These are phyloP conservation scores for Rhytidiadelphus loreus DNA, from an alignment of 225 moss, liverwort and hornwort species.

Conservation along the genomic window DNA sequence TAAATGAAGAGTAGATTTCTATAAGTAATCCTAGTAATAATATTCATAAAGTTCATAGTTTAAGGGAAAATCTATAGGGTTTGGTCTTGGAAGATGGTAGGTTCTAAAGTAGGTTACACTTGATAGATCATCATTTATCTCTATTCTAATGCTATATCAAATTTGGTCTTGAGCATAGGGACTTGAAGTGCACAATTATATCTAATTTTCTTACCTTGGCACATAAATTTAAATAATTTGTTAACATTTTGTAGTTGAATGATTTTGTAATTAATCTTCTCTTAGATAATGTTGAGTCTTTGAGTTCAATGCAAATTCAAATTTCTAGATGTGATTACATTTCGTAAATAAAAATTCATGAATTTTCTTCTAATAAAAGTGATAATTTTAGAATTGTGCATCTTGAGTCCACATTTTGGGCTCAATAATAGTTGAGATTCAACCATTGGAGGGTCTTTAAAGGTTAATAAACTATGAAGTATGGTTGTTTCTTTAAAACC, in stretches of 20 bases:
- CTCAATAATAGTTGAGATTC: neutral
- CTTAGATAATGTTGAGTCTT: neutral
- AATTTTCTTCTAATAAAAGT: neutral
- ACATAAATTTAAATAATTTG: neutral
- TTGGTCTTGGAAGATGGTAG: neutral
- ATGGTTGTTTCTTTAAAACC: neutral
- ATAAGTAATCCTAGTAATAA: fast-evolving
- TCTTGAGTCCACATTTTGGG: neutral
- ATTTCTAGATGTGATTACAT: neutral
- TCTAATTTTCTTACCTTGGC: neutral
- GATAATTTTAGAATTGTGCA: neutral
- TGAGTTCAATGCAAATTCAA: neutral
- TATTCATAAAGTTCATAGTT: neutral
- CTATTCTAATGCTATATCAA: neutral
- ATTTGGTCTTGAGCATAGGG: neutral
- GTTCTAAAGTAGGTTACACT: neutral
- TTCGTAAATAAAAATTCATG: neutral
- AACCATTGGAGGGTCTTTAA: neutral
- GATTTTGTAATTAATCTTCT: neutral
- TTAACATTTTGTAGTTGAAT: neutral
- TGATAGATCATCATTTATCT: neutral
- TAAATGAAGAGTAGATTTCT: neutral
- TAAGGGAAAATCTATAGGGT: neutral
- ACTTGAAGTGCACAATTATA: neutral
- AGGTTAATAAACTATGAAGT: neutral